Percentiles rank a stretch among this genome's conserved stretches.
Evolutionary conservation across 202 grass and related monocot genomes (phyloP).

Genomic region (Bolboschoenoplectus hybrid): DNA sequence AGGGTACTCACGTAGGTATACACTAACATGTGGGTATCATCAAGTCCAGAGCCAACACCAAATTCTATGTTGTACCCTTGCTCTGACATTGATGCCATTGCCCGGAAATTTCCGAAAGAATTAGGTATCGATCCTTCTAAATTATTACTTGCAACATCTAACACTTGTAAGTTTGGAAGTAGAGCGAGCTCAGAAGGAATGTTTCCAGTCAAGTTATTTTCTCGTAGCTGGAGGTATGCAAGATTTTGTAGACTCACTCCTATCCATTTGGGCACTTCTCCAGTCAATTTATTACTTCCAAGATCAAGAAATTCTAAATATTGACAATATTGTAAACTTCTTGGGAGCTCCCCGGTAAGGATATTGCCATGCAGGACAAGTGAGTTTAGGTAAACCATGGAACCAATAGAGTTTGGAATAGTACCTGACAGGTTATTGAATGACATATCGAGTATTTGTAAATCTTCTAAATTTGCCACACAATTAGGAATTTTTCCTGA

Average conservation of each 20-base stretch:
- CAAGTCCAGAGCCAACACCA: no score
- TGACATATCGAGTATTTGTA: slow-evolving; percentile 31
- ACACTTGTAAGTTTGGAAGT: slow-evolving; percentile 34
- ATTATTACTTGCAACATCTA: no score
- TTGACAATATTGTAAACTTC: slow-evolving; percentile 33
- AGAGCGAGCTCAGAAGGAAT: slow-evolving; percentile 43
- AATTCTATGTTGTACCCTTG: no score
- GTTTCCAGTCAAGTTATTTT: slow-evolving; percentile 42
- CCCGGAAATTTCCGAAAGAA: slow-evolving; percentile 38
- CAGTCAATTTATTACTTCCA: slow-evolving; percentile 40
- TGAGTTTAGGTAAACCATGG: not conserved
- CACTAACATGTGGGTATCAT: no score
- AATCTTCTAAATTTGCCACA: not conserved
- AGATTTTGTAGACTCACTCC: slow-evolving; percentile 31
- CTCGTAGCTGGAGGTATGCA: not conserved
- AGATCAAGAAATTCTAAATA: slow-evolving; percentile 37
- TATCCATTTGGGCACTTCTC: slow-evolving; percentile 52
- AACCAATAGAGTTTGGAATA: slow-evolving; percentile 41
- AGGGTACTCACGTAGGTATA: not conserved
- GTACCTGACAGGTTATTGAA: slow-evolving; percentile 43
- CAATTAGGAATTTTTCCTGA: slow-evolving; percentile 43
- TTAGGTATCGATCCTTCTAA: slow-evolving; percentile 15
- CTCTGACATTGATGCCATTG: not conserved
- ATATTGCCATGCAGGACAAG: slow-evolving; percentile 39
- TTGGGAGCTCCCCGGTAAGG: slow-evolving; percentile 40